Evolutionary conservation across 1,284 basidiomycete genomes (phyloP).

Genomic region (Ustilago curta): DNA sequence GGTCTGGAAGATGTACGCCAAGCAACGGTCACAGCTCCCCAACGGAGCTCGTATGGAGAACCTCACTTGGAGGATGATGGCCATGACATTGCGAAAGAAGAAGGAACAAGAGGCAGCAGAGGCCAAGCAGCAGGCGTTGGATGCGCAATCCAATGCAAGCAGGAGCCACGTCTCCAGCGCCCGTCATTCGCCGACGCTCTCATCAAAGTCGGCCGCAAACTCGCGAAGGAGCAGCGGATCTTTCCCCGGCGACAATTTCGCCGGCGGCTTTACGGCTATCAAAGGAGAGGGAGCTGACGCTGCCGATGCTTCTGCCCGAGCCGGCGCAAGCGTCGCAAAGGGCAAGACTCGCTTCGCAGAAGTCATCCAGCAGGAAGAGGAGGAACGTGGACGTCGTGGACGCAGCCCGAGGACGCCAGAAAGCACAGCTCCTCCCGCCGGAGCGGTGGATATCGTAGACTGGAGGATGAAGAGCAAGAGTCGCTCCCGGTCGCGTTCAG

Average conservation of each 20-base stretch:
- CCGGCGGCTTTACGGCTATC: slow-evolving; percentile 43
- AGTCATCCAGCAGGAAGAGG: slow-evolving; percentile 60
- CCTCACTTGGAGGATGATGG: slow-evolving; percentile 98
- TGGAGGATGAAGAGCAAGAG: slow-evolving; percentile 68
- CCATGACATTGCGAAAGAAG: slow-evolving; percentile 87
- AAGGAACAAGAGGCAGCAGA: slow-evolving; percentile 69
- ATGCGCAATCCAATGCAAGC: slow-evolving; percentile 30
- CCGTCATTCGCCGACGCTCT: slow-evolving; percentile 39
- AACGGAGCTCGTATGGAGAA: slow-evolving; percentile 97
- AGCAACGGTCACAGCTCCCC: slow-evolving; percentile 85
- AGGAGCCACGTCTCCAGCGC: slow-evolving; percentile 43
- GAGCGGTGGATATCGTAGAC: slow-evolving; percentile 63
- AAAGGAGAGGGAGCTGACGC: slow-evolving; percentile 12
- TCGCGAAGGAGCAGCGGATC: slow-evolving; percentile 55
- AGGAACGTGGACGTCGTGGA: slow-evolving; percentile 58
- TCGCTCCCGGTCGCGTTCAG: slow-evolving; percentile 70
- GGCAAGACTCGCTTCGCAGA: slow-evolving; percentile 72
- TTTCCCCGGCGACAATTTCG: slow-evolving; percentile 21
- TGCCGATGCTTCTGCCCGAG: slow-evolving; percentile 9
- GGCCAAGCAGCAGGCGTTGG: slow-evolving; percentile 29
- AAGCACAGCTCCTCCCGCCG: slow-evolving; percentile 41
- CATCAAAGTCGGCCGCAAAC: slow-evolving; percentile 26
- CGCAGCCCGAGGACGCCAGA: slow-evolving; percentile 61
- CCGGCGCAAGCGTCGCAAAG: slow-evolving; percentile 53
- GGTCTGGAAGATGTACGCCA: slow-evolving; percentile 96